Evolutionary conservation across 2,329 filamentous ascomycete genomes (phyloP), one percentile per base, ranked within the genome.

Genomic region (Botrytis hyacinthi): DNA sequence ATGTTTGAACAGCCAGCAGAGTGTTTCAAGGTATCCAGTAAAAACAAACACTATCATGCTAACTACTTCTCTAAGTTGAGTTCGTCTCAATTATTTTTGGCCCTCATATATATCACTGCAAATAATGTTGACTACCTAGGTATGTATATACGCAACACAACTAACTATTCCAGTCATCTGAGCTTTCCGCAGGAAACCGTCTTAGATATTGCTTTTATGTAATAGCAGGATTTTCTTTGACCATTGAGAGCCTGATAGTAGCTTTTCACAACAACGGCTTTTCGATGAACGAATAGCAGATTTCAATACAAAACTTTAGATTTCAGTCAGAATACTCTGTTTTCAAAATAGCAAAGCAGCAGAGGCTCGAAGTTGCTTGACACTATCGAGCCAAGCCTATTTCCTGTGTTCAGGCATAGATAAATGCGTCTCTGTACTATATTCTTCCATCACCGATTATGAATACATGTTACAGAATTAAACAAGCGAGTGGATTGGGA

Each of bases 211-310:
- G 26, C 2, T 54, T 29, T 54, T 16, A 16, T 16, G 48, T n/a
- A 6, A 14, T 12, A n/a, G 48, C 48, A 16, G 29, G 12, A 16
- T 54, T 16, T n/a, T 54, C 12, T 29, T n/a, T n/a, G 5, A 16
- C 0, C 4, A 16, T 29, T 54, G 14, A 6, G 26, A 54, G 48
- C 14, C 48, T 54, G 2, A 16, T 16, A 16, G 12, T 7, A 29
- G 4, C 3, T 29, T 54, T 8, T 3, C 12, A n/a, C 0, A n/a
- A 29, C 12, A 29, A 54, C 0, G 4, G 7, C 12, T 16, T 54
- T 14, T 29, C 12, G 2, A n/a, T 3, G 48, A 8, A 54, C 3
- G 12, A 54, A 54, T 10, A 48, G 22, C 9, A 54, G 4, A 5
- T n/a, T 5, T 29, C 26, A 3, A n/a, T 0, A 16, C 10, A 54